A percentile compares a stretch with the other conserved stretches of the same genome.
Conservation (phyloP, 2,329 filamentous ascomycete species). For the Amphichorda felina region DNA sequence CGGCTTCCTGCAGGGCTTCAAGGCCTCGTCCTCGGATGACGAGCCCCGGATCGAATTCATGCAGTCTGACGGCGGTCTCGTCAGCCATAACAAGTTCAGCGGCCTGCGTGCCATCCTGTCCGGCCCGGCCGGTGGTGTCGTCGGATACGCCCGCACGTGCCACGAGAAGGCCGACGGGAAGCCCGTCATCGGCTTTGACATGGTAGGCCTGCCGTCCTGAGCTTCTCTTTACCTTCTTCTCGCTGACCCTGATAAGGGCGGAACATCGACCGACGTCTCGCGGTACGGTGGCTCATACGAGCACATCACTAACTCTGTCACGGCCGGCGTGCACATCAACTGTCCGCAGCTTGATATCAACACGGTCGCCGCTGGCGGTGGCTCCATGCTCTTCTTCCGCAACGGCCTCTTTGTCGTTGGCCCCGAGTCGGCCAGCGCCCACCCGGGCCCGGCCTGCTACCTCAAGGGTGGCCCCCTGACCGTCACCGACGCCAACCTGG, state of each 20-base stretch:
- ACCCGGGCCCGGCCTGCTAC: conserved; percentile 84
- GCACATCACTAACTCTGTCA: conserved; percentile 89
- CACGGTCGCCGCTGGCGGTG: conserved; percentile 69
- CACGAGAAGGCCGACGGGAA: conserved; percentile 74
- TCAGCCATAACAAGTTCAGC: conserved; percentile 13
- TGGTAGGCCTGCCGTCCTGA: no score
- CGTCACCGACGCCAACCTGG: conserved; percentile 83
- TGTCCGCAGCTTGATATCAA: conserved; percentile 90
- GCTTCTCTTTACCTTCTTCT: conserved; percentile 3
- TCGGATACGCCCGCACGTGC: conserved; percentile 83
- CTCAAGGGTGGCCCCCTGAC: conserved; percentile 79
- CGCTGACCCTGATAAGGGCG: conserved; percentile 24
- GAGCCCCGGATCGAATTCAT: conserved; percentile 10
- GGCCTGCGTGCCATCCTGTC: conserved; percentile 47
- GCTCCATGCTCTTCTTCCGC: conserved; percentile 12
- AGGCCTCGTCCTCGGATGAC: conserved; percentile 10
- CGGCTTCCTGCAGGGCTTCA: conserved; percentile 12
- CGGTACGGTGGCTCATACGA: conserved; percentile 67
- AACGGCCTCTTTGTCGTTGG: conserved; percentile 87
- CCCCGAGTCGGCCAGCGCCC: conserved; percentile 77
- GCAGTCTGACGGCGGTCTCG: conserved; percentile 14
- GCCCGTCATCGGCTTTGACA: conserved; percentile 89
- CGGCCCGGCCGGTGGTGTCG: conserved; percentile 81
- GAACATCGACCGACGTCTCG: conserved; percentile 84
- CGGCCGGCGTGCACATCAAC: conserved; percentile 86